Percentiles rank a stretch among this genome's conserved stretches.
Evolutionary conservation across 2,329 filamentous ascomycete genomes (phyloP).

Genomic region (Venturia effusa): DNA sequence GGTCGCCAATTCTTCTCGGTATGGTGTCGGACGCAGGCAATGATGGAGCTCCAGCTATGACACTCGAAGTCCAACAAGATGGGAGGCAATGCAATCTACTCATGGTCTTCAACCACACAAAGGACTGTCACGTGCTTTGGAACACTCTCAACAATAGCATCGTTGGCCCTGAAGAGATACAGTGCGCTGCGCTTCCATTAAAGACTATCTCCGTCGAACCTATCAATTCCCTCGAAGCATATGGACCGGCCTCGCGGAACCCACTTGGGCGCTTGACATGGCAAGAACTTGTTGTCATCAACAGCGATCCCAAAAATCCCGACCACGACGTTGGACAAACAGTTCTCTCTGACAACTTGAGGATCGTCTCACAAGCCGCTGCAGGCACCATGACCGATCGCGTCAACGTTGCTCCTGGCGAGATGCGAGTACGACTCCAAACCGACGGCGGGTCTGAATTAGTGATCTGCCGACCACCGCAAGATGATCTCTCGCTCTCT

Average conservation of each 20-base stretch:
- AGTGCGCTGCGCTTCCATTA: conserved; percentile 2
- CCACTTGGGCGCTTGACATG: conserved; percentile 41
- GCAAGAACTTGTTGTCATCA: conserved; percentile 62
- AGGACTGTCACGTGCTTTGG: conserved; percentile 60
- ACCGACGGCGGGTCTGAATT: conserved; percentile 25
- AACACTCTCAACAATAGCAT: conserved; percentile 59
- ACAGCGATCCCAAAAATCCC: conserved; percentile 47
- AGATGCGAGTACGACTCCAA: conserved; percentile 36
- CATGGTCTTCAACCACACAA: conserved; percentile 64
- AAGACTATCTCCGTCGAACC: conserved; percentile 56
- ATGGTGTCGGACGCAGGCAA: conserved; percentile 20
- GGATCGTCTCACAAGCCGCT: conserved; percentile 64
- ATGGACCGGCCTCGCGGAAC: conserved; percentile 25
- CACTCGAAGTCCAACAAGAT: conserved; percentile 59
- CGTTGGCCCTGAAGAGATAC: conserved; percentile 4
- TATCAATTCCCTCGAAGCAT: conserved; percentile 38
- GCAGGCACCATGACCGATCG: conserved; percentile 73
- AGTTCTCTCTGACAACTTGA: conserved; percentile 64
- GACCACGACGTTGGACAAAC: conserved; percentile 52
- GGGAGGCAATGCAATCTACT: conserved; percentile 60
- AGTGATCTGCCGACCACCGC: conserved; percentile 48
- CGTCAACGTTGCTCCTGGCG: conserved; percentile 49
- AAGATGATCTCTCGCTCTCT: conserved; percentile 67
- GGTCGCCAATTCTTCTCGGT: conserved; percentile 63
- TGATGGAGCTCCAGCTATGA: conserved; percentile 52